These are phyloP conservation scores for Pseudogymnoascus sp. DNA, from an alignment of 2,329 filamentous ascomycete species.

Conservation along the genomic window DNA sequence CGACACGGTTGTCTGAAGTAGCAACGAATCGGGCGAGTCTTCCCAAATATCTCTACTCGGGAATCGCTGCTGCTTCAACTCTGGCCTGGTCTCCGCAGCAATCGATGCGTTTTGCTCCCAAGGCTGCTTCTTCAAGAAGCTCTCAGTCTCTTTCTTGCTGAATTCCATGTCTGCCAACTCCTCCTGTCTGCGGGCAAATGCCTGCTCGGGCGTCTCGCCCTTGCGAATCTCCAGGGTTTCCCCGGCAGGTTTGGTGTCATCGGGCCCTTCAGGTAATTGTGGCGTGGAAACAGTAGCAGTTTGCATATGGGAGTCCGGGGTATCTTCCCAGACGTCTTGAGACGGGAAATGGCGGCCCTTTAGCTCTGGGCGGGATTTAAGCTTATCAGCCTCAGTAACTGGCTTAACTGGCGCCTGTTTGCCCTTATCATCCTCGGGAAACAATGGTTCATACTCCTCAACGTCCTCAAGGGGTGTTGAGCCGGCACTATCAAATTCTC, in stretches of 20 bases:
- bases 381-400: conserved; percentile 43
- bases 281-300: conserved; percentile 79
- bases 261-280: conserved; percentile 45
- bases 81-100: conserved; percentile 42
- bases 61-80: conserved; percentile 58
- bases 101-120: conserved; percentile 45
- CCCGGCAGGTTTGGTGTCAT: conserved; percentile 9
- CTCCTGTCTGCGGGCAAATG: conserved; percentile 59
- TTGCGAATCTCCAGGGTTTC: conserved; percentile 12
- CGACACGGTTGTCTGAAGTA: conserved; percentile 67
- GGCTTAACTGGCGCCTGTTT: conserved; percentile 32
- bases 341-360: conserved; percentile 75
- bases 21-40: conserved; percentile 76
- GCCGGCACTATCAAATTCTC: conserved; percentile 26
- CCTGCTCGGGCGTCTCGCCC: conserved; percentile 50
- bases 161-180: conserved; percentile 53
- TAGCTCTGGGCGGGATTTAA: conserved; percentile 44
- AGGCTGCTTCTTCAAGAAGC: conserved; percentile 45
- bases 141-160: conserved; percentile 30
- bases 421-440: conserved; percentile 66
- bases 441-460: conserved; percentile 90
- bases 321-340: conserved; percentile 95
- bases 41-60: conserved; percentile 94
- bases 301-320: conserved; percentile 73
- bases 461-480: conserved; percentile 75